phyloP scores from a whole-genome alignment of 1,284 basidiomycete species.

The Coniophora puteana region DNA sequence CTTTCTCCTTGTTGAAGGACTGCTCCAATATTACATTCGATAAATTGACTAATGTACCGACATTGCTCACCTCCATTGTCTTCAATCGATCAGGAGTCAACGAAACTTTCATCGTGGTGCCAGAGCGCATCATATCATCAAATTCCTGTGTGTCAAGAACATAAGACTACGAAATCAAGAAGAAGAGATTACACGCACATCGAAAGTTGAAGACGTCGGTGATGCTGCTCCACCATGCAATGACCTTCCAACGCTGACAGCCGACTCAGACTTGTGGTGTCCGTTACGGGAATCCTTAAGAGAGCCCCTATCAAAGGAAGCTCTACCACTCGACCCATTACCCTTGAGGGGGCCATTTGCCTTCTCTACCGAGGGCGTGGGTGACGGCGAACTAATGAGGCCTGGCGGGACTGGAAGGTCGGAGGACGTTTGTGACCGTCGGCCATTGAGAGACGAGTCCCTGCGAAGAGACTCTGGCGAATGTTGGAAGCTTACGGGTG shows the following conservation, averaged over 20 bases:
- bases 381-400: too few species aligned
- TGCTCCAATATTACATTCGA: slow-evolving; percentile 28
- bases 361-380: too few species aligned
- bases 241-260: too few species aligned
- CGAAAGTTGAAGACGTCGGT: slow-evolving; percentile 31
- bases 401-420: too few species aligned
- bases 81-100: slow-evolving; percentile 89
- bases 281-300: slow-evolving; percentile 27
- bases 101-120: slow-evolving; percentile 90
- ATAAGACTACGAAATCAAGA: too few species aligned
- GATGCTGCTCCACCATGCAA: slow-evolving; percentile 31
- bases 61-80: slow-evolving; percentile 76
- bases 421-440: slow-evolving; percentile 26
- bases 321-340: too few species aligned
- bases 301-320: slow-evolving; percentile 12
- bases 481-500: slow-evolving; percentile 21
- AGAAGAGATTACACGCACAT: slow-evolving; percentile 26
- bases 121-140: slow-evolving; percentile 85
- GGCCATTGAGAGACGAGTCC: slow-evolving; percentile 20
- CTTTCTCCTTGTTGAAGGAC: slow-evolving; percentile 69
- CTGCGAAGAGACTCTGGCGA: slow-evolving; percentile 19
- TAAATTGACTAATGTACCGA: slow-evolving; percentile 27
- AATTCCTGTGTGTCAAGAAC: slow-evolving; percentile 87
- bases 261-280: slow-evolving; percentile 55
- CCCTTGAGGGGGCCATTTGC: too few species aligned